Evolutionary conservation across 129 eudicot genomes (phyloP), one percentile per base, ranked within the genome.

Genomic region (Flaveria brownii): DNA sequence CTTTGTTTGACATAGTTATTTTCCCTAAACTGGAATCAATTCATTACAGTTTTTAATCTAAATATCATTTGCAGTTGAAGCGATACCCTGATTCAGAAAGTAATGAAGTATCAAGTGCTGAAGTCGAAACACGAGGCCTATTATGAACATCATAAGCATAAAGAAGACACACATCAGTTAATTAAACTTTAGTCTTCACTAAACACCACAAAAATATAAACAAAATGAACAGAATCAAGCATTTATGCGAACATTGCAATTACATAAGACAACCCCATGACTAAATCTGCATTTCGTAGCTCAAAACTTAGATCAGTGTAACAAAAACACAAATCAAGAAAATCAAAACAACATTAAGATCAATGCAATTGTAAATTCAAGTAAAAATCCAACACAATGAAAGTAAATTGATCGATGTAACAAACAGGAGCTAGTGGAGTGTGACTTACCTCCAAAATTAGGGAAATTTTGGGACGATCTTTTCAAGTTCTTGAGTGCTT

Each of bases 11-110:
- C 33, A 57, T 9, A 56, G 13, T 6, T 56, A 49, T 12, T 8
- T 91, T 81, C 41, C 85, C 73, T 57, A 85, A 72, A 78, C 87
- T 85, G 14, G 81, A 81, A 82, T 87, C 90, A 54, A 89, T 28
- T 69, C n/a, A 2, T 69, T 46, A 6, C 18, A 46, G 6, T 22
- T 69, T 46, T 14, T 2, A 23, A 23, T 6, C 2, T 46, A 69
- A 25, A n/a, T 43, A 42, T 42, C 13, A 70, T 45, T 23, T 14
- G 60, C 42, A 68, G 73, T 18, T 2, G 8, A 41, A 42, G 1
- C 11, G 13, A 45, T 18, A 43, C 56, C 5, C 33, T 28, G 4
- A 28, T 28, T 28, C 33, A 28, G 33, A 28, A 28, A 28, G 33
- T 28, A 28, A 3, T 28, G 33, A 28, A 28, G 33, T 28, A 28